Evolutionary conservation across 2,329 filamentous ascomycete genomes (phyloP).

Genomic region (Fonsecaea nubica): DNA sequence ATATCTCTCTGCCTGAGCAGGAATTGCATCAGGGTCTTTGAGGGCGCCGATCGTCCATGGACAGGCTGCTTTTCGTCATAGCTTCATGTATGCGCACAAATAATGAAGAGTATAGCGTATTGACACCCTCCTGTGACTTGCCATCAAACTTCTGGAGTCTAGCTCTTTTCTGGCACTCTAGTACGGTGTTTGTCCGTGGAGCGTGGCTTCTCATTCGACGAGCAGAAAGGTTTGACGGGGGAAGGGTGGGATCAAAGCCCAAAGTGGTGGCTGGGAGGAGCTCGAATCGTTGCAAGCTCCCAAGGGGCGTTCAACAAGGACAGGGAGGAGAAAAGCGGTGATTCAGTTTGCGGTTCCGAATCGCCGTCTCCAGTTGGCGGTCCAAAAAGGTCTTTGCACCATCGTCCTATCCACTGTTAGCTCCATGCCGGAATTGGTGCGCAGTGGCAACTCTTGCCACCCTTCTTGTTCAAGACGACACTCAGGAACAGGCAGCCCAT

Average conservation of each 20-base stretch:
- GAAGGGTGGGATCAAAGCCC: slow-evolving; percentile 16
- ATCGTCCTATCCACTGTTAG: slow-evolving; percentile 6
- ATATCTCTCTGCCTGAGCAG: slow-evolving; percentile 11
- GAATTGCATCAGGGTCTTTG: not conserved
- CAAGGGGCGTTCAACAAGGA: slow-evolving; percentile 2
- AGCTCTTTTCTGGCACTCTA: slow-evolving; percentile 8
- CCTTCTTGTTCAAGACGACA: not conserved
- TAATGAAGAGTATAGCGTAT: slow-evolving; percentile 1
- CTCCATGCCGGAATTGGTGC: slow-evolving; percentile 4
- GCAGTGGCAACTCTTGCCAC: not conserved
- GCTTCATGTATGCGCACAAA: slow-evolving; percentile 8
- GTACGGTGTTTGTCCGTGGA: slow-evolving; percentile 23
- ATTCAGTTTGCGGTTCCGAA: slow-evolving; percentile 17
- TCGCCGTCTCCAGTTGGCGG: slow-evolving; percentile 18
- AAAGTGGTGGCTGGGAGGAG: slow-evolving; percentile 8
- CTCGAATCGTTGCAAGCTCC: not conserved
- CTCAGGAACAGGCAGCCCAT: not conserved
- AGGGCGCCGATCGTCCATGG: slow-evolving; percentile 11
- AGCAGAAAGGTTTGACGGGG: slow-evolving; percentile 6
- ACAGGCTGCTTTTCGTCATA: slow-evolving; percentile 1
- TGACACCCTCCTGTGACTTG: slow-evolving; percentile 10
- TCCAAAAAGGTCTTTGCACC: slow-evolving; percentile 18
- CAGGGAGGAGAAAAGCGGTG: slow-evolving; percentile 17
- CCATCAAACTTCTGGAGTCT: slow-evolving; percentile 8
- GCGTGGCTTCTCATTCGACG: slow-evolving; percentile 10